phyloP scores from a whole-genome alignment of 768 basidiomycete genomes.

The Podaxis carcinomalis region DNA sequence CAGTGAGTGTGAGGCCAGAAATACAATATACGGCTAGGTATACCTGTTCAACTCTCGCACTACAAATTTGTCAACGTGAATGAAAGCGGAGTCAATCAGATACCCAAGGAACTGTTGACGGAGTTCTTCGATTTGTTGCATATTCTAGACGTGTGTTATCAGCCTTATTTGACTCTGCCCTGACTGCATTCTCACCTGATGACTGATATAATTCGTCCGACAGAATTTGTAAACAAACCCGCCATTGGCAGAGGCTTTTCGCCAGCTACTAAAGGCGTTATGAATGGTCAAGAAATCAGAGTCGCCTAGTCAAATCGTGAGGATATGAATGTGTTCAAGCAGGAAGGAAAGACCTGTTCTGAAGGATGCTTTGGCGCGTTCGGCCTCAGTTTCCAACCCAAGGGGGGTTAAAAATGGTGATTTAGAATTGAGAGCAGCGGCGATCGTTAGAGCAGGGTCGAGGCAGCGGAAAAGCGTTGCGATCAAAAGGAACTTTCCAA shows the following conservation, averaged over 20 bases:
- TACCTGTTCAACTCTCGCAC: conserved; percentile 70
- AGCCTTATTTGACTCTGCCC: neutral
- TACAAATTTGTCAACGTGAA: conserved; percentile 61
- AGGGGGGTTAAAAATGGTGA: conserved; percentile 90
- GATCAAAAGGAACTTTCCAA: conserved; percentile 88
- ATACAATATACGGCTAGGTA: conserved; percentile 3
- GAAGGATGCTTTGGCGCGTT: conserved; percentile 79
- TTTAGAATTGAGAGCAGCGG: conserved; percentile 88
- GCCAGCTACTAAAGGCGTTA: conserved; percentile 86
- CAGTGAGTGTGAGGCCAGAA: neutral
- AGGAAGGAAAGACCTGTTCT: conserved; percentile 49
- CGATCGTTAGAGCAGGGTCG: conserved; percentile 95
- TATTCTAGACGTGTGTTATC: conserved; percentile 46
- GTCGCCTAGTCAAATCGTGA: conserved; percentile 52
- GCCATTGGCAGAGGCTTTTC: conserved; percentile 64
- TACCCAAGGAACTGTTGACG: conserved; percentile 88
- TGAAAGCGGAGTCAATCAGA: conserved; percentile 84
- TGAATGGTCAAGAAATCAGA: conserved; percentile 94
- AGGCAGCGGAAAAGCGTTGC: conserved; percentile 85
- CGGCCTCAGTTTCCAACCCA: conserved; percentile 83
- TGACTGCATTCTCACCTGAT: conserved; percentile 50
- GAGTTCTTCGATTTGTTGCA: conserved; percentile 95
- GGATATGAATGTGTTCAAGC: neutral
- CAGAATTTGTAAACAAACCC: conserved; percentile 69
- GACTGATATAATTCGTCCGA: conserved; percentile 73